A percentile compares a stretch with the other conserved stretches of the same genome.
These are phyloP conservation scores for Xylariaceae sp. DNA, from an alignment of 2,329 filamentous ascomycete genomes.

Conservation along the genomic window DNA sequence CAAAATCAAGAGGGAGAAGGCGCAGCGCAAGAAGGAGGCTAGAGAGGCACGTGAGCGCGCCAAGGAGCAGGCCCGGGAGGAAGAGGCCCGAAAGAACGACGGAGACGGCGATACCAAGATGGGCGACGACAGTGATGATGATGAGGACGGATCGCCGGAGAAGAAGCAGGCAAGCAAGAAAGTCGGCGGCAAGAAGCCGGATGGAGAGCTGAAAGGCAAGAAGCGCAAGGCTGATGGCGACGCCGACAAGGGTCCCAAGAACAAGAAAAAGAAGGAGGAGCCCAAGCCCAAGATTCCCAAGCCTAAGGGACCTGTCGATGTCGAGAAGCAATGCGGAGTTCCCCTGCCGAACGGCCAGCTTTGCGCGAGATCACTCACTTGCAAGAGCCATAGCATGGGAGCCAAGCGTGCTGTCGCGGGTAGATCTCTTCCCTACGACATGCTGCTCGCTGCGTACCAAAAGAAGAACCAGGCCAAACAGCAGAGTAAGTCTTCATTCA, in stretches of 20 bases:
- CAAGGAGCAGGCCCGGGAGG: conserved; percentile 58
- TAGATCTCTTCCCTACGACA: conserved; percentile 85
- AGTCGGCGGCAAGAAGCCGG: conserved; percentile 62
- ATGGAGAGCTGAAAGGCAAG: conserved; percentile 67
- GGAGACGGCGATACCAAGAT: conserved; percentile 39
- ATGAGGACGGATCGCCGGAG: conserved; percentile 45
- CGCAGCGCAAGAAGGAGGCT: conserved; percentile 72
- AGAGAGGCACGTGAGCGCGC: conserved; percentile 67
- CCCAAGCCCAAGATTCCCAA: conserved; percentile 80
- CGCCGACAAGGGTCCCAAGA: conserved; percentile 77
- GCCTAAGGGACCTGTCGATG: conserved; percentile 86
- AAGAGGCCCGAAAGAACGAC: conserved; percentile 53
- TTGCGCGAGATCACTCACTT: conserved; percentile 85
- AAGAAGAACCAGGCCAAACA: conserved; percentile 99
- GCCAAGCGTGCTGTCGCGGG: conserved; percentile 87
- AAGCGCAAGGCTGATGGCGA: conserved; percentile 75
- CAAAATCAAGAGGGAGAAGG: conserved; percentile 79
- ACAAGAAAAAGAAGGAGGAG: conserved; percentile 95
- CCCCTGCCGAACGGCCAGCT: conserved; percentile 79
- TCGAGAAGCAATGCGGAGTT: conserved; percentile 91
- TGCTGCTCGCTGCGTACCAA: conserved; percentile 82
- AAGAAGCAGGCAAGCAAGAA: conserved; percentile 53
- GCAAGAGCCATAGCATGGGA: conserved; percentile 94
- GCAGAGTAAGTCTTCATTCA: conserved; percentile 68
- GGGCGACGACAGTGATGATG: conserved; percentile 48